Base-by-base conservation (phyloP, 305 asterid species). In the Solanum aculeatissimum region DNA sequence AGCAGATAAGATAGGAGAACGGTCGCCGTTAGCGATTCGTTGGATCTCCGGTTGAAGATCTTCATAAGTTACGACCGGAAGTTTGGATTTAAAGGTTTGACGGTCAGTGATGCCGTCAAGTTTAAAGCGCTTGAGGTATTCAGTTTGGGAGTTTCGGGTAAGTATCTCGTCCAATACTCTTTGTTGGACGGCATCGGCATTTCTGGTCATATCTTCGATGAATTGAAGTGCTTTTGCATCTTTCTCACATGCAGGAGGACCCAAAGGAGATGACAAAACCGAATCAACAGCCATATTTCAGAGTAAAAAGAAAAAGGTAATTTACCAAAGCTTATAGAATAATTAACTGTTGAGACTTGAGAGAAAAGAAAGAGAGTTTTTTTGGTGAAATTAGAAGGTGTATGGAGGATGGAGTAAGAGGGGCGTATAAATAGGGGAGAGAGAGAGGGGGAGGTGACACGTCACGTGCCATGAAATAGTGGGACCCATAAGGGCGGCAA, bases 11-110 rank as follows among this genome's bases (percentile, higher is more conserved):
- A 97, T 97, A 21, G 97, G 92, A 1, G 98, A 91, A 51, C 97
- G 93, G 42, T 96, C 99, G 7, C 99, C 99, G 75, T 95, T 84
- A 32, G 99, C 99, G 68, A 97, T 97, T 16, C 99, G 91, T 69
- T 91, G 97, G 83, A 97, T 95, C 90, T 95, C 91, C 1, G 95
- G 98, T 86, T 92, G 98, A 82, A 97, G 97, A 88, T 97, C 98
- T 57, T 97, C 99, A 86, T 97, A 95, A 68, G 96, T 94, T 54
- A 93, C 95, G 75, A 95, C 89, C 0, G 99, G 98, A 53, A 97
- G 65, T 88, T 86, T 92, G 10, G 97, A 89, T 84, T 95, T 97
- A 86, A 94, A 95, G 0, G 94, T 89, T 14, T 91, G 83, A 14
- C 95, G 97, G 69, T 95, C 98, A 0, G 92, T 87, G n/a, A 92